These are phyloP conservation scores for Euclidium syriacum DNA, from an alignment of 345 rosid genomes.

Conservation along the genomic window DNA sequence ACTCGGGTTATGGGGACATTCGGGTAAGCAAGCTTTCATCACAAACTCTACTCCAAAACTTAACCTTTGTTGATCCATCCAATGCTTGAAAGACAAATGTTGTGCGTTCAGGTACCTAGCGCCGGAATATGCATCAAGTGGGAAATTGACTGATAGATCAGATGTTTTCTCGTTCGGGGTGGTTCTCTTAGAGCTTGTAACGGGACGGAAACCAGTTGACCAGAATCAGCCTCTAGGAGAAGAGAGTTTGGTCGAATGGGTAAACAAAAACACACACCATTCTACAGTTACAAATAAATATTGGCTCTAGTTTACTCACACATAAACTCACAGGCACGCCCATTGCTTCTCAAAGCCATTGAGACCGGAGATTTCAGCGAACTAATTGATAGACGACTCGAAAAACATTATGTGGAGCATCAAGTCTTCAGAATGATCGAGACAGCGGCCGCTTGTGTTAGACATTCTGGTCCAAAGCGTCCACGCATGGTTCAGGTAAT, in stretches of 20 bases:
- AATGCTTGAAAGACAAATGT: background rate
- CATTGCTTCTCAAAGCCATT: constrained; percentile 54
- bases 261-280: constrained; percentile 31
- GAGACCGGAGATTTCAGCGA: constrained; percentile 67
- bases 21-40: constrained; percentile 56
- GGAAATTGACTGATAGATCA: constrained; percentile 88
- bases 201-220: constrained; percentile 90
- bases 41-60: background rate
- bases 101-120: constrained; percentile 70
- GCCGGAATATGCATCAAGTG: constrained; percentile 96
- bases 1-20: constrained; percentile 99
- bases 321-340: constrained; percentile 75
- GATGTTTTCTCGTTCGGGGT: constrained; percentile 97
- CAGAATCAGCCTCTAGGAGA: constrained; percentile 83
- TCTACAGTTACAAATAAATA: constrained; percentile 29
- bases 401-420: constrained; percentile 63
- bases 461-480: constrained; percentile 82
- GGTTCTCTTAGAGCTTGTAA: constrained; percentile 87
- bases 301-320: constrained; percentile 13
- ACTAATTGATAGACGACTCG: constrained; percentile 70
- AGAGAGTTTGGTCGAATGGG: constrained; percentile 99
- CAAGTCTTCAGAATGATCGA: constrained; percentile 80
- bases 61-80: constrained; percentile 29
- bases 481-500: constrained; percentile 95
- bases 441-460: constrained; percentile 93